Conservation (phyloP, 495 filamentous ascomycete genomes). For the Hypomontagnella submonticulosa region DNA sequence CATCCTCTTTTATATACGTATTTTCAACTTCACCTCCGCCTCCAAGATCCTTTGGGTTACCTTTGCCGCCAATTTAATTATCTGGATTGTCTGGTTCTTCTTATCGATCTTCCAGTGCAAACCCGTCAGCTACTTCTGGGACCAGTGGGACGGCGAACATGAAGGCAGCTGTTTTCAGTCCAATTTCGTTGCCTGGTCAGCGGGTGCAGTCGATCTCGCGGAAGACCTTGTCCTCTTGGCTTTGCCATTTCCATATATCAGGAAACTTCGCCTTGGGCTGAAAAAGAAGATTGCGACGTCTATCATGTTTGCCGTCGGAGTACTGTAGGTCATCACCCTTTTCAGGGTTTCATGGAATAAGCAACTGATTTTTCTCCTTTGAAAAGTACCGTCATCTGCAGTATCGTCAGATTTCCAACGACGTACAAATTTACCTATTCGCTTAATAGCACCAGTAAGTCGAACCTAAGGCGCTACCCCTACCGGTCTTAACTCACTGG, state of each 20-base stretch:
- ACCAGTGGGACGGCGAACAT: no score
- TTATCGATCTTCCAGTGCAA: no score
- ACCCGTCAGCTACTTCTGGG: no score
- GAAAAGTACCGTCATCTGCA: not conserved
- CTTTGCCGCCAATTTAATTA: slow-evolving; percentile 1
- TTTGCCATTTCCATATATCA: slow-evolving; percentile 7
- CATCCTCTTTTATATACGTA: slow-evolving; percentile 18
- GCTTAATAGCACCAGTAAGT: no score
- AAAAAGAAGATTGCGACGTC: slow-evolving; percentile 12
- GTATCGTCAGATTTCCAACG: not conserved
- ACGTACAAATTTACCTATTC: no score
- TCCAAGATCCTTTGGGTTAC: slow-evolving; percentile 8
- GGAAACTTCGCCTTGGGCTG: not conserved
- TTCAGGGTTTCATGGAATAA: not conserved
- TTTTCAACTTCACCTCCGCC: slow-evolving; percentile 10
- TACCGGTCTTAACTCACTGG: no score
- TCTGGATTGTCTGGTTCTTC: no score
- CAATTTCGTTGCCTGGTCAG: no score
- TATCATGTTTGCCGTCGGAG: not conserved
- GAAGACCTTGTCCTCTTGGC: slow-evolving; percentile 6
- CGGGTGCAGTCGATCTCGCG: not conserved
- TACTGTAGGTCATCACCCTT: not conserved
- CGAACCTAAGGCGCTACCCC: no score
- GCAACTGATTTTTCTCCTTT: not conserved
- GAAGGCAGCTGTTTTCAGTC: no score